Evolutionary conservation across 2,329 filamentous ascomycete genomes (phyloP).

Genomic region (Endoconidiophora polonica): DNA sequence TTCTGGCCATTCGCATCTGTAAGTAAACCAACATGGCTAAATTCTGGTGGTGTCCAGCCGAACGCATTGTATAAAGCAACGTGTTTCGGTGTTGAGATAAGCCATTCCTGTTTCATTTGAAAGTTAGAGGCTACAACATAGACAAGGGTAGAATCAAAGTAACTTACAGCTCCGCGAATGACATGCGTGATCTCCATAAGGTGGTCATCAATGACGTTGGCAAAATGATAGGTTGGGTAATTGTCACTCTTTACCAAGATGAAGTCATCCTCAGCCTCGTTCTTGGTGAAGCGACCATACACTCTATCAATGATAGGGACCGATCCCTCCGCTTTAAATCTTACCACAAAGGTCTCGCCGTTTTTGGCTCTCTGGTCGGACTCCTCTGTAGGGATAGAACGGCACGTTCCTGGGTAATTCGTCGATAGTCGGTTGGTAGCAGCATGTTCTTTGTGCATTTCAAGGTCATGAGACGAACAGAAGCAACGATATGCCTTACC

Average conservation of each 20-base stretch:
- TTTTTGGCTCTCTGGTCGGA: conserved; percentile 51
- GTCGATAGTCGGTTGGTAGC: conserved; percentile 32
- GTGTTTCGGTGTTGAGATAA: conserved; percentile 73
- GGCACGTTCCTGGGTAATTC: conserved; percentile 50
- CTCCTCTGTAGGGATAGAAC: conserved; percentile 45
- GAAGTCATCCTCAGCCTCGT: conserved; percentile 53
- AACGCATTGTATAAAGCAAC: conserved; percentile 59
- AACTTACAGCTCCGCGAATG: conserved; percentile 60
- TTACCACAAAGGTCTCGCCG: conserved; percentile 59
- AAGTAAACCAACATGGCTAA: conserved; percentile 65
- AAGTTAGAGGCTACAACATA: neutral
- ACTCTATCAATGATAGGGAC: conserved; percentile 45
- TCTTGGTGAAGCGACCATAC: conserved; percentile 50
- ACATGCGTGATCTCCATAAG: conserved; percentile 93
- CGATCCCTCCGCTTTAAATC: conserved; percentile 44
- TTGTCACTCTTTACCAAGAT: conserved; percentile 85
- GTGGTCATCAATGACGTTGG: conserved; percentile 93
- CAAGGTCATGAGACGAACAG: conserved; percentile 57
- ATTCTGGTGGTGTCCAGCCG: conserved; percentile 54
- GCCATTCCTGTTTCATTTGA: conserved; percentile 54
- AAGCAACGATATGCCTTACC: conserved; percentile 87
- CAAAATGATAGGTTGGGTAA: conserved; percentile 88
- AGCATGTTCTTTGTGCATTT: conserved; percentile 45
- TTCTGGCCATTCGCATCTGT: conserved; percentile 54
- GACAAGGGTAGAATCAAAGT: neutral